Evolutionary conservation across 495 filamentous ascomycete species (phyloP), one percentile per base, ranked within the genome.

Genomic region (Elasticomyces elasticus): DNA sequence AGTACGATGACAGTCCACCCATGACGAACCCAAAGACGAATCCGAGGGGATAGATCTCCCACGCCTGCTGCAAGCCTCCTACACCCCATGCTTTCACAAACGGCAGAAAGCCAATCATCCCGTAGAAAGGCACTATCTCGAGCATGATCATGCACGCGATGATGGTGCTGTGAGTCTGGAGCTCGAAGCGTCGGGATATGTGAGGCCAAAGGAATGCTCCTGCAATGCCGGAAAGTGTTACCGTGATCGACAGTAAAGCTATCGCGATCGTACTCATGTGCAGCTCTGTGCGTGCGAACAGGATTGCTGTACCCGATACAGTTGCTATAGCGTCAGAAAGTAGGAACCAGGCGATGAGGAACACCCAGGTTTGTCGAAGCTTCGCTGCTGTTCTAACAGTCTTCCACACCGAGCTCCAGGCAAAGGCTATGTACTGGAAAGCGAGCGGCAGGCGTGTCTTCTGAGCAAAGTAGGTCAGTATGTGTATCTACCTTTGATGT

Each of bases 261-360:
- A 64, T 51, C 17, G 54, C 27, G 19, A 62, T 56, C 26, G 66
- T 62, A 24, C 46, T 26, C 88, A 96, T 94, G 60, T 85, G 73
- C 5, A 96, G 76, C 59, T 90, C 79, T 0, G 89, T 96, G 67
- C 94, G 94, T 4, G 87, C 90, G 63, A 92, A 96, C 6, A 96
- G 73, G 25, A 96, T 85, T 13, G 90, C 90, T 10, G 89, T 95
- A n/a, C 89, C 90, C 49, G 86, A 91, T 13, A 92, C 85, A 0
- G 90, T 96, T 7, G 90, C 90, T 57, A 96, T 87, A 19, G 85
- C 88, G 54, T 96, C 90, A 42, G 86, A 92, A 1, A 96, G 78
- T 3, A 95, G 75, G 63, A 96, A 95, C 90, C 90, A 96, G 17
- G 87, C 84, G 5, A 76, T 74, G 23, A 96, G 76, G 62, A 95